Evolutionary conservation across 257 asterid species (phyloP).

Genomic region (Solanum etuberosum): DNA sequence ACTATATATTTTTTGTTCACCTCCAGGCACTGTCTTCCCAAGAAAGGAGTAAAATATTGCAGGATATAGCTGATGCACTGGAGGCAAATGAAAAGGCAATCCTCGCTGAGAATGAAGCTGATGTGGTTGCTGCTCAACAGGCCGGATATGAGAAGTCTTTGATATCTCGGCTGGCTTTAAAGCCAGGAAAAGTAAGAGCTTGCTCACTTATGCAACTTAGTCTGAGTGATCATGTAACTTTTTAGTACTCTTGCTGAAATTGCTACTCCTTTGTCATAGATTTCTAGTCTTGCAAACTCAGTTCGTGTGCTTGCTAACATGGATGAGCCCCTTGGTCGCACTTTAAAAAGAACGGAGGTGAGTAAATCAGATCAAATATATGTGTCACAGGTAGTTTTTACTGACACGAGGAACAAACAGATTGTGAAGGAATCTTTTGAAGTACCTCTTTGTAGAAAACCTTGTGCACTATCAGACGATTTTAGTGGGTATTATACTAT

Average conservation of each 20-base stretch:
- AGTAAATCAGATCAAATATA: not conserved
- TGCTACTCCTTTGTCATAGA: constrained; percentile 4
- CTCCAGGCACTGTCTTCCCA: constrained; percentile 49
- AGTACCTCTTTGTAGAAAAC: not conserved
- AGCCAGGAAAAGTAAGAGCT: constrained; percentile 40
- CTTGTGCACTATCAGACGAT: not conserved
- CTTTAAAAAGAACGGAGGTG: constrained; percentile 70
- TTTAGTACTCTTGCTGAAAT: not conserved
- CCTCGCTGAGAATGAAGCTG: constrained; percentile 50
- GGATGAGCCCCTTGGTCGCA: constrained; percentile 78
- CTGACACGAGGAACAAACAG: not conserved
- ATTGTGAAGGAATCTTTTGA: not conserved
- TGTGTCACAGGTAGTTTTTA: not conserved
- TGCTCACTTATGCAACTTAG: not conserved
- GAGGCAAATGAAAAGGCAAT: constrained; percentile 39
- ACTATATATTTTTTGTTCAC: not conserved
- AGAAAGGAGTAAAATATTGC: constrained; percentile 59
- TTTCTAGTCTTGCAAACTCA: constrained; percentile 55
- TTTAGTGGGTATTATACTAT: not conserved
- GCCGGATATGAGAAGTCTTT: constrained; percentile 64
- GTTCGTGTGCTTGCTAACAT: constrained; percentile 58
- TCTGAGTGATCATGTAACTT: not conserved
- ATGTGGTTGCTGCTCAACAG: constrained; percentile 46
- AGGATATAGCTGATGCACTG: constrained; percentile 52
- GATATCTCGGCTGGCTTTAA: constrained; percentile 54